These are phyloP conservation scores for Phaffia australis DNA, from an alignment of 768 basidiomycete species.

Conservation along the genomic window DNA sequence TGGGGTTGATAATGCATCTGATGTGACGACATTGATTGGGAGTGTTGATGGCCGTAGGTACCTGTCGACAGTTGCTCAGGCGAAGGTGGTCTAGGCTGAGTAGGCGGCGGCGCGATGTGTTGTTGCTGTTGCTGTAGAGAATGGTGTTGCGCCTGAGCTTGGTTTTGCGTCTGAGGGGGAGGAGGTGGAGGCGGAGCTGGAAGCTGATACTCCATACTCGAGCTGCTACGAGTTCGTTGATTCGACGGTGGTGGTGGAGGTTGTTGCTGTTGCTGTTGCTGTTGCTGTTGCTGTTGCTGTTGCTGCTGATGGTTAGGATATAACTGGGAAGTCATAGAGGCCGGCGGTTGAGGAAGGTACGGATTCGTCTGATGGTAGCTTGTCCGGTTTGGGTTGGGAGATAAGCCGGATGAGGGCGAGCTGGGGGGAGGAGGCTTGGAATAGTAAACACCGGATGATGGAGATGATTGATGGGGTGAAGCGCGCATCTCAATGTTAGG, in stretches of 20 bases:
- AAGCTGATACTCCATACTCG: background rate
- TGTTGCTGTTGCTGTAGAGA: background rate
- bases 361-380: background rate
- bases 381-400: background rate
- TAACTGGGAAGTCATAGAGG: background rate
- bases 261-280: no score
- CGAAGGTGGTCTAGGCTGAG: no score
- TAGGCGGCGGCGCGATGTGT: background rate
- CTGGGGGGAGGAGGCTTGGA: background rate
- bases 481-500: conserved; percentile 20
- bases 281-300: no score
- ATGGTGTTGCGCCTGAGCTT: background rate
- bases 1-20: background rate
- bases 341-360: background rate
- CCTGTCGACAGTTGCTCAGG: no score
- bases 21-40: no score
- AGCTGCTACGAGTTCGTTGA: no score
- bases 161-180: background rate
- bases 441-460: background rate
- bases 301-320: no score
- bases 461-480: conserved; percentile 8
- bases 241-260: no score
- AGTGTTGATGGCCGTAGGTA: no score
- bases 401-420: background rate
- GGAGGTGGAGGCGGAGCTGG: background rate